Evolutionary conservation across 192 early-diverging fungal genomes (phyloP).

Genomic region (Chytriomyces confervae): DNA sequence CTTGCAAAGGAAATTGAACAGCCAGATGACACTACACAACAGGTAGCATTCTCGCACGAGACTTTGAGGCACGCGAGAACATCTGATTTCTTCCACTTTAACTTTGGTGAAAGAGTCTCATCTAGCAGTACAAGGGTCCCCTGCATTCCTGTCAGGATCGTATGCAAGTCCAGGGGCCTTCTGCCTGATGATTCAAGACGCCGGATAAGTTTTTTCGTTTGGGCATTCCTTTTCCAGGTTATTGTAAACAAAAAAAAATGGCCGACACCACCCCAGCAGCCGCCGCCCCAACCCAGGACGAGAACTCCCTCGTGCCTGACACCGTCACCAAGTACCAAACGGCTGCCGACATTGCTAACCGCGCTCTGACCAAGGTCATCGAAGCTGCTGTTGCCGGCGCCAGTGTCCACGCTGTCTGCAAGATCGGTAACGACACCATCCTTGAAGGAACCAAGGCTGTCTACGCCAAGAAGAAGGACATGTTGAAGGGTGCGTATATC

Average conservation of each 20-base stretch:
- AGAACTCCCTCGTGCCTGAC: conserved; percentile 50
- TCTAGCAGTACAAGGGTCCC: too few relatives aligned
- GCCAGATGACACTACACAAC: too few relatives aligned
- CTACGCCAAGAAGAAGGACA: conserved; percentile 77
- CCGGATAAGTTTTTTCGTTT: background rate
- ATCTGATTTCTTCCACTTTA: too few relatives aligned
- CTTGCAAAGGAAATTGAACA: too few relatives aligned
- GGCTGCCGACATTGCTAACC: conserved; percentile 57
- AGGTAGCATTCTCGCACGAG: too few relatives aligned
- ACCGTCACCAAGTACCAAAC: conserved; percentile 62
- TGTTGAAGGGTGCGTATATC: conserved; percentile 63
- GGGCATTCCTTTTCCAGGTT: background rate
- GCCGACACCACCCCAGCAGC: conserved; percentile 19
- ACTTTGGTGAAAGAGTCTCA: too few relatives aligned
- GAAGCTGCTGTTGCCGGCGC: conserved; percentile 76
- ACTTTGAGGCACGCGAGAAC: too few relatives aligned
- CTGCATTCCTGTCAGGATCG: too few relatives aligned
- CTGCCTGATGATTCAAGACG: too few relatives aligned
- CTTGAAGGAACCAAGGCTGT: conserved; percentile 76
- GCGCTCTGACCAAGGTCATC: conserved; percentile 73
- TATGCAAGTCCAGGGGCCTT: too few relatives aligned
- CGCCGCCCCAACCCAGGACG: conserved; percentile 35
- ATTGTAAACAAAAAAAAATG: conserved; percentile 19
- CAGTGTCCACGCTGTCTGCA: conserved; percentile 85
- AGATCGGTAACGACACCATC: conserved; percentile 84